Base-by-base conservation (phyloP, 208 protist species). In the Crithidia brevicula region DNA sequence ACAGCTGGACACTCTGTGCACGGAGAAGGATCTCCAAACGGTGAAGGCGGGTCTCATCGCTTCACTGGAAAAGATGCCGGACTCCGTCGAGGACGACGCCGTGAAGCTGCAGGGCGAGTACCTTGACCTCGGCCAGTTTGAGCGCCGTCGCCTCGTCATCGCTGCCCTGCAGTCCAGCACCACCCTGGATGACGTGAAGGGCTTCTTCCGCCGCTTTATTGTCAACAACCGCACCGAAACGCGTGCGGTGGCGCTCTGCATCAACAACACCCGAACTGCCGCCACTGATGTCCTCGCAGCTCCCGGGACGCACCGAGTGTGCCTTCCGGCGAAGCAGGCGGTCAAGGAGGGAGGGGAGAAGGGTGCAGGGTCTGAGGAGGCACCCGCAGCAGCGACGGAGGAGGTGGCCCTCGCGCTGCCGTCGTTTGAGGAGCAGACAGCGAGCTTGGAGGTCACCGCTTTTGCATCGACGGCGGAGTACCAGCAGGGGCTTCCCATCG, bases 21-120 rank as follows among this genome's bases (percentile, higher is more conserved):
- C 23, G 2, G 75, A 62, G 15, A 69, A 47, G 10, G 72, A 75
- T 22, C 58, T 94, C 18, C 25, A 70, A 40, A 70, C 52, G 25
- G 74, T 90, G 46, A 74, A 72, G 47, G 42, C 51, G n/a, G 70
- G 76, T 15, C 83, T 89, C 20, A 70, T 88, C 0, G 57, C 74
- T 30, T n/a, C 61, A 2, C 68, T 81, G 18, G 76, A 80, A 52
- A 89, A 86, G 71, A 30, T 76, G 51, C 83, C 86, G 0, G 67
- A 79, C 30, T 84, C 83, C 9, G 81, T 88, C 28, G 72, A 72
- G 25, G 13, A 64, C 6, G 86, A 89, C 53, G 72, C 71, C 18
- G 20, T 10, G 23, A 61, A 72, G 20, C 70, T 92, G 27, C 22
- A 72, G 10, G 13, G 36, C 18, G 76, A 74, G 36, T 79, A 88